These are phyloP conservation scores for Rhododendron ovatum DNA, from an alignment of 148 eudicot species.

Conservation along the genomic window DNA sequence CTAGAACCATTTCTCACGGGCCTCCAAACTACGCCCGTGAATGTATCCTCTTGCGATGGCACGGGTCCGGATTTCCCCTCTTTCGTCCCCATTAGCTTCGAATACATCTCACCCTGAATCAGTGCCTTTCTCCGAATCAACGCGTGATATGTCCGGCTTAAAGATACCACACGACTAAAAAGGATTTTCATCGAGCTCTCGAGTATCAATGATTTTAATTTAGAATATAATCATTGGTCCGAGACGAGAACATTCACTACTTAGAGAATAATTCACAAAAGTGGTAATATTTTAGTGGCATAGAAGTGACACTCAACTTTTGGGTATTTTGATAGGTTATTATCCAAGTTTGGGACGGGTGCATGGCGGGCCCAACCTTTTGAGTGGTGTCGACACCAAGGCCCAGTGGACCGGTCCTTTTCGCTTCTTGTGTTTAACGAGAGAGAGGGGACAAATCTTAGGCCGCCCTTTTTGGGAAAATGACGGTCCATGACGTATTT, in stretches of 20 bases:
- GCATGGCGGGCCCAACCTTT: neutral
- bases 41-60: too few species aligned
- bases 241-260: too few species aligned
- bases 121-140: neutral
- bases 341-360: neutral
- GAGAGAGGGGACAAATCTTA: neutral
- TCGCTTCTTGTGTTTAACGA: neutral
- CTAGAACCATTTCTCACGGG: neutral
- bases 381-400: neutral
- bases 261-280: neutral
- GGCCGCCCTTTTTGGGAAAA: too few species aligned
- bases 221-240: neutral
- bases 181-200: neutral
- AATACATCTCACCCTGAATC: neutral
- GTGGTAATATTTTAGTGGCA: neutral
- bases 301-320: neutral
- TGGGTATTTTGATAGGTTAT: neutral
- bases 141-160: neutral
- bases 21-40: too few species aligned
- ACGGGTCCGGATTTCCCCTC: too few species aligned
- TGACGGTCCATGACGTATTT: too few species aligned
- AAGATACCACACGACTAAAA: neutral
- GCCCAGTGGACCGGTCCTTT: neutral
- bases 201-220: neutral
- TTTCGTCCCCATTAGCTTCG: neutral